Base-by-base conservation (phyloP, 2,329 filamentous ascomycete species). In the Rhynchosporium agropyri region DNA sequence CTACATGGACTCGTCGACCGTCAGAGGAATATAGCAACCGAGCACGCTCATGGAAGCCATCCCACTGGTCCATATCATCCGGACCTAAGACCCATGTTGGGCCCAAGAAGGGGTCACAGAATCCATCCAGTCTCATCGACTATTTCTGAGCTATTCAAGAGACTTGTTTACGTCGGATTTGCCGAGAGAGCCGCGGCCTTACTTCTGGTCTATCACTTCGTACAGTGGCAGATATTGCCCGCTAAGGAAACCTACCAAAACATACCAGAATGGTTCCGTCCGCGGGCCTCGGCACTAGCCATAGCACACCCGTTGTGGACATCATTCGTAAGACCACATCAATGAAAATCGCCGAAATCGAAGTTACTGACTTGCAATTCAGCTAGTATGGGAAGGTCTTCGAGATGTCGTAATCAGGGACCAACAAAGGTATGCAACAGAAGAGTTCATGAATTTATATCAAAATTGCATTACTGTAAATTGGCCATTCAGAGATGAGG, bases 371-470 rank as follows among this genome's bases (percentile, higher is more conserved):
- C 33, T 69, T 72, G 62, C 71, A 31, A 3, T 73, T 72, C 45
- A 75, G 73, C 70, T 79, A 38, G 70, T 75, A 12, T 77, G 74
- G 73, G 69, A 70, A 29, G 69, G 71, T 42, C 65, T 79, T 31
- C 75, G 76, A 61, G 74, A 76, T 58, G 72, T 69, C 46, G 69
- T 76, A 53, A 76, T 77, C 29, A 68, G 74, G 53, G 73, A 73
- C 28, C 77, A 76, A 61, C 70, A 73, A 15, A 56, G 72, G 4
- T 79, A 79, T 61, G 74, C 72, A 46, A 78, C 74, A 7, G 70
- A 73, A 2, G 76, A 78, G 57, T 78, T 78, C 49, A 71, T 72
- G 46, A 69, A 71, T 59, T 53, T 75, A 45, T 78, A 78, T 65
- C 72, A 68, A 49, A 66, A 68, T 43, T 74, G 71, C 59, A 59